A percentile compares a stretch with the other conserved stretches of the same genome.
Evolutionary conservation across 108 stramenopile genomes (phyloP).

Genomic region (Nannochloropsis salina): DNA sequence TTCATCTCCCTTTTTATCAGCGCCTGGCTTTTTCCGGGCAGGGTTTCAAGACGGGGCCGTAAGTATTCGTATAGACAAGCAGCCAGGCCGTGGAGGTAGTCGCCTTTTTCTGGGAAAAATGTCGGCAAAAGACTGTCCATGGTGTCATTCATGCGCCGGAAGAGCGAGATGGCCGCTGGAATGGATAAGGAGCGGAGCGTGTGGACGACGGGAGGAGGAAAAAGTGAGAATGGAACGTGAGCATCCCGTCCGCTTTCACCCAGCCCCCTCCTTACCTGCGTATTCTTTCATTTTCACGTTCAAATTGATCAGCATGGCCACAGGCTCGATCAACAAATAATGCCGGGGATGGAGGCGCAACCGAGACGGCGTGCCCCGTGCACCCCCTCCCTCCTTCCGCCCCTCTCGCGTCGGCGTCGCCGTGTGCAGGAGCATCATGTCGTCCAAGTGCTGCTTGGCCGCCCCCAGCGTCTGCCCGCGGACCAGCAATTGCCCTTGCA

Average conservation of each 20-base stretch:
- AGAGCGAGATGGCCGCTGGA: background rate
- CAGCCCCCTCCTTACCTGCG: background rate
- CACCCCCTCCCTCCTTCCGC: background rate
- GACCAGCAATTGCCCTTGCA: background rate
- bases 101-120: background rate
- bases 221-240: background rate
- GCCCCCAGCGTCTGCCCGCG: background rate
- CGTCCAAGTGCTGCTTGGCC: background rate
- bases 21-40: background rate
- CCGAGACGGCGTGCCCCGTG: background rate
- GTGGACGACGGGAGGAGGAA: background rate
- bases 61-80: conserved; percentile 5
- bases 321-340: background rate
- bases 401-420: background rate
- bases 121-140: background rate
- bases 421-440: background rate
- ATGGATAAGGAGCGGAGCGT: background rate
- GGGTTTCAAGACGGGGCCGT: background rate
- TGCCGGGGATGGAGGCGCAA: background rate
- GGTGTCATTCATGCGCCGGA: background rate
- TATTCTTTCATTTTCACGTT: conserved; percentile 9
- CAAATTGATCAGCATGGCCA: background rate
- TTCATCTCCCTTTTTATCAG: background rate
- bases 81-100: background rate
- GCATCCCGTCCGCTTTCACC: background rate